Evolutionary conservation across 371 early-diverging fungal genomes (phyloP), one percentile per base, ranked within the genome.

Genomic region (Smittium culicis): DNA sequence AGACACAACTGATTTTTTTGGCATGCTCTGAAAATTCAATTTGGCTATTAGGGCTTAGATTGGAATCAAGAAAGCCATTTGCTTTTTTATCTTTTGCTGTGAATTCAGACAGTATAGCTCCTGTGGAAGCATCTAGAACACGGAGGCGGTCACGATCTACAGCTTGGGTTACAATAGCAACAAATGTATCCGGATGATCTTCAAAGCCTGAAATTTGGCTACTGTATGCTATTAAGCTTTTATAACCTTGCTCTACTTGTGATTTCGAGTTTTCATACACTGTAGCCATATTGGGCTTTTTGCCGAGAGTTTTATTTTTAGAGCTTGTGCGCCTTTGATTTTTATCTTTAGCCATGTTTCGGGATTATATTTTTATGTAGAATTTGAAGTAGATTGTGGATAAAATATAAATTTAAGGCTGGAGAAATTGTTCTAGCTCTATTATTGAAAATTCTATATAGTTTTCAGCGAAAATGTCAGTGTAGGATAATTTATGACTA

Each of bases 111-210:
- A 64, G 11, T 28, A 61, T 33, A 0, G 70, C 35, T n/a, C 77
- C 73, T 1, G 71, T 77, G 35, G 70, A 73, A 34, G 71, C 67
- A 54, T 76, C 76, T 28, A 76, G 28, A 11, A 76, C 65, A 33
- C 76, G 72, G 59, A 76, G 54, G 63, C 34, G 54, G 69, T 71
- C 60, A 1, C 74, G 71, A 59, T 74, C 54, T 54, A 74, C 59
- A 25, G 70, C 71, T 56, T 65, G 64, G 35, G 73, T 73, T 20
- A 76, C 76, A 2, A 76, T 56, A 31, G 76, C 76, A 29, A 76
- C 30, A 5, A 55, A 63, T 25, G 28, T 27, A 5, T 27, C 14
- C 25, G 28, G 5, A 54, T 54, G 17, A 27, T 59, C n/a, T 59
- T 29, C 25, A 11, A 29, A 29, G 11, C 60, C 60, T 5, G 32